Evolutionary conservation across 768 basidiomycete genomes (phyloP), one percentile per base, ranked within the genome.

Genomic region (Hirschioporus abietinus): DNA sequence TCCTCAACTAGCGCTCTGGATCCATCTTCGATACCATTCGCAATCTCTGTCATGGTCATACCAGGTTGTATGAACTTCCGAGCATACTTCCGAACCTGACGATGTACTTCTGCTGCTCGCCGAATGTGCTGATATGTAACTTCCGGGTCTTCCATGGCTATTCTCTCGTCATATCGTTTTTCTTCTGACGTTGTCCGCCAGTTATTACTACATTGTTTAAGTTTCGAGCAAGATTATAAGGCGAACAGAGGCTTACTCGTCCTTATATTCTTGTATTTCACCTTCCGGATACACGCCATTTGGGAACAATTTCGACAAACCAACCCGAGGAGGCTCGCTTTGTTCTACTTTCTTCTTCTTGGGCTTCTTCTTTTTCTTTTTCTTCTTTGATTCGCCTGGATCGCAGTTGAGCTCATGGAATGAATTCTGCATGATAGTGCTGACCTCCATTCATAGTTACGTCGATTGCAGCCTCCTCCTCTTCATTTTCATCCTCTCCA

Each of bases 41-140:
- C 96, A 70, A 99, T 97, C 71, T 96, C 92, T 1, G 88, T 95
- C 91, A 95, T 92, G 42, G 84, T 83, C 93, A 97, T 91, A 0
- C 97, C 97, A 12, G 96, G 95, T 67, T 87, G 87, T 72, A 99
- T 99, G 67, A 80, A 82, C 75, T 89, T 89, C 71, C 88, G 87
- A 3, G 93, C 95, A 72, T 91, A 85, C 67, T 86, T 80, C 65
- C 97, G 89, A 64, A 96, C 96, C 75, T 92, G 91, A 60, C 97
- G 86, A 76, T 99, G 97, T 12, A 96, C 95, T 78, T 99, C 96
- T n/a, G 93, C 92, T 57, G 90, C 97, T 67, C 90, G 86, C 64
- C 97, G 88, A 74, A 99, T 96, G 74, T 84, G 87, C 71, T 93
- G 85, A 77, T 99, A 99, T 0, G 92, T 96, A 58, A 83, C 80